These are phyloP conservation scores for Penicillium nordicum DNA, from an alignment of 2,329 filamentous ascomycete species.

Conservation along the genomic window DNA sequence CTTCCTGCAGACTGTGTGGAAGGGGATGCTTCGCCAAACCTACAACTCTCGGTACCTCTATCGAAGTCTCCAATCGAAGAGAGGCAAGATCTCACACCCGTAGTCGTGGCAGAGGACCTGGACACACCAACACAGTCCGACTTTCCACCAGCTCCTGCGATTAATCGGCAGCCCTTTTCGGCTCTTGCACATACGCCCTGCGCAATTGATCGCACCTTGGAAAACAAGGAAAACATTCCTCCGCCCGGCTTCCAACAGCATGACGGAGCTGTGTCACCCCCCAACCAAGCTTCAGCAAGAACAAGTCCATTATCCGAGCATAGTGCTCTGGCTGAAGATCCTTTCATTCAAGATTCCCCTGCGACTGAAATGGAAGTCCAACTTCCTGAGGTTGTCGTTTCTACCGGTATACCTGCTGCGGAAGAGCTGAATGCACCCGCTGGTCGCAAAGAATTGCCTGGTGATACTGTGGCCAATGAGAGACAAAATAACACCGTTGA, in stretches of 20 bases:
- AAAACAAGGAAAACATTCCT: conserved; percentile 23
- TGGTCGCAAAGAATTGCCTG: neutral
- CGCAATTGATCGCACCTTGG: conserved; percentile 1
- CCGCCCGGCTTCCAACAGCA: conserved; percentile 8
- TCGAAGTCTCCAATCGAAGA: neutral
- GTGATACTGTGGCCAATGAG: neutral
- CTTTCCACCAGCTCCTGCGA: conserved; percentile 2
- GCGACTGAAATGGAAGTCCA: neutral
- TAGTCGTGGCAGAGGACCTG: conserved; percentile 9
- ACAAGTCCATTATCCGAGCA: conserved; percentile 10
- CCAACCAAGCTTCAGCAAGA: neutral
- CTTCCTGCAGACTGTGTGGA: neutral
- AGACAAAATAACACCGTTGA: neutral
- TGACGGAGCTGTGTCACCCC: neutral
- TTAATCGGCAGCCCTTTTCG: conserved; percentile 1
- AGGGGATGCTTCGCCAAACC: neutral
- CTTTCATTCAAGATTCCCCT: neutral
- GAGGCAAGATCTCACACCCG: neutral
- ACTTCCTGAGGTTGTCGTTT: neutral
- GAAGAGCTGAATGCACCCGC: neutral
- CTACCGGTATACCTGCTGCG: neutral
- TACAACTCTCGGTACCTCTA: neutral
- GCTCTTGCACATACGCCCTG: conserved; percentile 2
- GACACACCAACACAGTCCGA: conserved; percentile 15
- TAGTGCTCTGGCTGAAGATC: conserved; percentile 3